A percentile compares a stretch with the other conserved stretches of the same genome.
phyloP scores from a whole-genome alignment of 1,284 basidiomycete genomes.

The Neolentinus lepideus region DNA sequence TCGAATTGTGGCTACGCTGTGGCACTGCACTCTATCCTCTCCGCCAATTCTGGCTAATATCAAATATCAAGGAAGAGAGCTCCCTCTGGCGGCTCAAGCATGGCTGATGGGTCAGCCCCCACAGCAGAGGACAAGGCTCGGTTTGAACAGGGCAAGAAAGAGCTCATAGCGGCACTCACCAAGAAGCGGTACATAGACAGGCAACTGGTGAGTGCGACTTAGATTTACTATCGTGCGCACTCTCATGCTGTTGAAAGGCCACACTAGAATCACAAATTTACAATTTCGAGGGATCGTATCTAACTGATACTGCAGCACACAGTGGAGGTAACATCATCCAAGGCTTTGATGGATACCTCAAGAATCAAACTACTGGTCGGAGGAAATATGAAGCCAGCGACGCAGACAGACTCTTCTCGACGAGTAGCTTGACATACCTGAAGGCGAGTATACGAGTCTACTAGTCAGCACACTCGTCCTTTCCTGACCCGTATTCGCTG shows the following conservation, averaged over 20 bases:
- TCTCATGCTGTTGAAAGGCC: neutral
- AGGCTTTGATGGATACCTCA: conserved; percentile 78
- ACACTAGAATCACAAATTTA: conserved; percentile 54
- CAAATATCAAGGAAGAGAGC: no score
- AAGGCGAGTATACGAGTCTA: conserved; percentile 40
- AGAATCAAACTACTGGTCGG: conserved; percentile 59
- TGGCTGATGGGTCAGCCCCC: conserved; percentile 19
- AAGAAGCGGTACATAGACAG: conserved; percentile 69
- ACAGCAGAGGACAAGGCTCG: conserved; percentile 56
- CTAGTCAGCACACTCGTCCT: neutral
- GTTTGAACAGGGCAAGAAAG: conserved; percentile 65
- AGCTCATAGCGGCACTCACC: conserved; percentile 59
- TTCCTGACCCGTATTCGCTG: neutral
- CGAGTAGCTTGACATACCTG: conserved; percentile 64
- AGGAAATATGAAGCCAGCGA: conserved; percentile 70
- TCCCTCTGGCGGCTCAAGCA: neutral
- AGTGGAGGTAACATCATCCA: conserved; percentile 79
- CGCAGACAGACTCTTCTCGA: conserved; percentile 72
- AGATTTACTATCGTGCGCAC: conserved; percentile 1
- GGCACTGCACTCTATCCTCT: neutral
- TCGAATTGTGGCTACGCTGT: neutral
- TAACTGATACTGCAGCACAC: conserved; percentile 64
- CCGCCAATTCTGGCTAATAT: no score
- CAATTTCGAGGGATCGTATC: conserved; percentile 63
- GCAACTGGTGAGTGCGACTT: conserved; percentile 46